Evolutionary conservation across 441 rosid genomes (phyloP).

Genomic region (Syzygium syzygioides): DNA sequence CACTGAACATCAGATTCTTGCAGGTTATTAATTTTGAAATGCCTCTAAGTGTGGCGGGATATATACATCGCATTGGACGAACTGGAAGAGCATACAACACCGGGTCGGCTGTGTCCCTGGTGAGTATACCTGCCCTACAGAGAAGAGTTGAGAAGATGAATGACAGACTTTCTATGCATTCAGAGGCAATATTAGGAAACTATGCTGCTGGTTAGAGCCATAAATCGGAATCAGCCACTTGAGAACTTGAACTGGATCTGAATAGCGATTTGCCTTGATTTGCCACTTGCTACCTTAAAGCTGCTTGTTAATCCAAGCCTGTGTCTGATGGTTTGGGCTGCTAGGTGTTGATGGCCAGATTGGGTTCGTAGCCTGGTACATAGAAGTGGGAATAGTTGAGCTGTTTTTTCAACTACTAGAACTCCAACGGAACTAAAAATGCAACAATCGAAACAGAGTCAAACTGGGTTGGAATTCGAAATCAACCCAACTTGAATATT

Average conservation of each 20-base stretch:
- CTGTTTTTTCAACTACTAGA: background rate
- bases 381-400: background rate
- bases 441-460: background rate
- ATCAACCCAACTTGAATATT: background rate
- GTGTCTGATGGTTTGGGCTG: background rate
- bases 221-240: background rate
- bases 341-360: background rate
- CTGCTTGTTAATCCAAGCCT: background rate
- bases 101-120: slow-evolving; percentile 79
- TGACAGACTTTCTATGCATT: background rate
- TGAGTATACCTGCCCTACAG: slow-evolving; percentile 30
- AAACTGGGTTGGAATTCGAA: background rate
- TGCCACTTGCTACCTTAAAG: background rate
- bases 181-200: background rate
- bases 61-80: slow-evolving; percentile 94
- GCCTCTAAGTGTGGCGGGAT: slow-evolving; percentile 70
- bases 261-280: background rate
- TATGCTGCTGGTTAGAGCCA: background rate
- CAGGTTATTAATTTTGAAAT: slow-evolving; percentile 91
- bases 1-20: background rate
- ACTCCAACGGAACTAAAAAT: background rate
- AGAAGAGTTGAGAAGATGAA: background rate
- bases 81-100: slow-evolving; percentile 87
- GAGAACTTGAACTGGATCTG: background rate
- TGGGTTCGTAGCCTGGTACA: background rate